phyloP scores from a whole-genome alignment of 1,284 basidiomycete genomes.

The Fomitopsis betulina region DNA sequence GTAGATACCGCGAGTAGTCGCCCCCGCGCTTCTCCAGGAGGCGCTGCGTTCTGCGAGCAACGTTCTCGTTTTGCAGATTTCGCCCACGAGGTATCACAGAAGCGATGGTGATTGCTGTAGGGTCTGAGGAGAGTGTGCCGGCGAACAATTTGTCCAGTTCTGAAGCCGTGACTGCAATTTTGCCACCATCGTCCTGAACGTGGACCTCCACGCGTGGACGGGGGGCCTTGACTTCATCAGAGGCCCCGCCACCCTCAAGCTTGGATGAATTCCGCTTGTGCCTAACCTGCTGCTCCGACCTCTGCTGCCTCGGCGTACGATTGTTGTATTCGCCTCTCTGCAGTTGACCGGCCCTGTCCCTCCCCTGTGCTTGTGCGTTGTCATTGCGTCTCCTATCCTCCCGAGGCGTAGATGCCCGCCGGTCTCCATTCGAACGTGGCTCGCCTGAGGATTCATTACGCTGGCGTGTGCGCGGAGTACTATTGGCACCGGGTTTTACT shows the following conservation, averaged over 20 bases:
- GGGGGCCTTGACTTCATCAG: not conserved
- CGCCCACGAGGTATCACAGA: not conserved
- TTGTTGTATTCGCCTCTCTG: not conserved
- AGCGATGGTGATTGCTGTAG: not conserved
- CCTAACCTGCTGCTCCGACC: not conserved
- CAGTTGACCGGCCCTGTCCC: not conserved
- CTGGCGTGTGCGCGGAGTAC: not conserved
- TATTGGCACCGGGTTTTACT: not conserved
- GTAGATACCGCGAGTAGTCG: conserved; percentile 46
- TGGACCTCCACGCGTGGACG: not conserved
- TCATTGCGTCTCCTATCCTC: not conserved
- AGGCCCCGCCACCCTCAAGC: not conserved
- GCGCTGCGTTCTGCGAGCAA: conserved; percentile 16
- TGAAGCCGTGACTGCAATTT: not conserved
- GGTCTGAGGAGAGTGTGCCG: not conserved
- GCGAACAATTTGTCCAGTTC: conserved; percentile 15
- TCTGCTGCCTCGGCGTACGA: not conserved
- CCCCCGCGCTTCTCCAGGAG: conserved; percentile 38
- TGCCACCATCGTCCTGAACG: not conserved
- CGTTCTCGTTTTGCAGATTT: not conserved
- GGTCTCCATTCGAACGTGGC: not conserved
- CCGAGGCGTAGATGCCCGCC: not conserved
- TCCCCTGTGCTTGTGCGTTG: not conserved
- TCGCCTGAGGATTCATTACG: too few species aligned
- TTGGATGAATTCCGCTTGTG: not conserved